Conservation (phyloP, 2,329 filamentous ascomycete species). For the Fulvia fulva region DNA sequence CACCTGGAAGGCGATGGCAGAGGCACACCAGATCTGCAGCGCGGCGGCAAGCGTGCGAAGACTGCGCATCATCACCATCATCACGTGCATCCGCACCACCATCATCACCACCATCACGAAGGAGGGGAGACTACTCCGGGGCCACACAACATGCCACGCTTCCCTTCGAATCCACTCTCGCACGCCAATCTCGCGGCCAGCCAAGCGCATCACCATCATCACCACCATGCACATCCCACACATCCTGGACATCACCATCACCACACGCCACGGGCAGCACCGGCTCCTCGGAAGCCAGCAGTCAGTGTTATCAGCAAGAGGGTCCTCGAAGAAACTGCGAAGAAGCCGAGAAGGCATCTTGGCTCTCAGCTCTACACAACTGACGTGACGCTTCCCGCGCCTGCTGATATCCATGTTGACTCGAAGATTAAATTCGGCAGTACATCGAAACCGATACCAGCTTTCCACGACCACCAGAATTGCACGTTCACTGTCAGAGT, state of each 20-base stretch:
- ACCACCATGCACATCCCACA: slow-evolving; percentile 31
- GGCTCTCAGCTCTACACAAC: slow-evolving; percentile 80
- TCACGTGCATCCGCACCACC: slow-evolving; percentile 51
- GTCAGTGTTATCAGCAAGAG: slow-evolving; percentile 64
- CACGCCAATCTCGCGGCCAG: slow-evolving; percentile 13
- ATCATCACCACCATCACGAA: slow-evolving; percentile 34
- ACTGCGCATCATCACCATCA: slow-evolving; percentile 56
- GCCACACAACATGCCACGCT: slow-evolving; percentile 32
- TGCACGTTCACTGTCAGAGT: slow-evolving; percentile 88
- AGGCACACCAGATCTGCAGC: slow-evolving; percentile 40
- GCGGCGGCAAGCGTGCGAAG: slow-evolving; percentile 63
- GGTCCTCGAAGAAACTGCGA: slow-evolving; percentile 67
- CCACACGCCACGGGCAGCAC: slow-evolving; percentile 31
- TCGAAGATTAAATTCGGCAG: slow-evolving; percentile 56
- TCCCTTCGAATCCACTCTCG: slow-evolving; percentile 18
- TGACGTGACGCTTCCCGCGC: slow-evolving; percentile 49
- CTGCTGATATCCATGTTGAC: slow-evolving; percentile 37
- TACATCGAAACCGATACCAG: slow-evolving; percentile 68
- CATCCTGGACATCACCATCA: slow-evolving; percentile 37
- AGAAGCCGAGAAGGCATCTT: slow-evolving; percentile 71
- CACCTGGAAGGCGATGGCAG: slow-evolving; percentile 50
- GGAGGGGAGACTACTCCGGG: slow-evolving; percentile 27
- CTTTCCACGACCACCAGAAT: slow-evolving; percentile 75
- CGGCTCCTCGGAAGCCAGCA: slow-evolving; percentile 56
- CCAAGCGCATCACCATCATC: slow-evolving; percentile 26